phyloP scores from a whole-genome alignment of 768 basidiomycete genomes.

The Mycena indigotica region DNA sequence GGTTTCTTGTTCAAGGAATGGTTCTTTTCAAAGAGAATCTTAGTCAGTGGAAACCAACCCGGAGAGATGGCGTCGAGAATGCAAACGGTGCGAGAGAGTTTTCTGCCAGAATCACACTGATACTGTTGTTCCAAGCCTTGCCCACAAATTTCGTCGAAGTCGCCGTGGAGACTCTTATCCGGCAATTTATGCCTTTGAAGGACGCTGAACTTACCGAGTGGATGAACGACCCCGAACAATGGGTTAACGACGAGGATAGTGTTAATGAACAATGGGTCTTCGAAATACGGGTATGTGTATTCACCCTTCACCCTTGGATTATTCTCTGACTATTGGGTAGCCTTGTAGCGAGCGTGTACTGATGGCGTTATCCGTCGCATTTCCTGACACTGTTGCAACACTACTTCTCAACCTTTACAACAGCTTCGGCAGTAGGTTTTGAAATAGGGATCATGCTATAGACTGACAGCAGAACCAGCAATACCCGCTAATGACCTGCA shows the following conservation, averaged over 20 bases:
- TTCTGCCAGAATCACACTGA: background rate
- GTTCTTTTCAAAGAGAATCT: slow-evolving; percentile 84
- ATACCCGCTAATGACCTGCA: slow-evolving; percentile 56
- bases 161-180: slow-evolving; percentile 75
- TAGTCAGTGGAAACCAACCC: slow-evolving; percentile 70
- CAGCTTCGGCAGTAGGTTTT: slow-evolving; percentile 55
- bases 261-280: slow-evolving; percentile 93
- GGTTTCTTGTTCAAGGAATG: slow-evolving; percentile 82
- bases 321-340: slow-evolving; percentile 40
- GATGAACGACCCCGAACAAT: slow-evolving; percentile 91
- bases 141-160: slow-evolving; percentile 72
- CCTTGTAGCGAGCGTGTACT: slow-evolving; percentile 93
- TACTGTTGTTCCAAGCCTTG: slow-evolving; percentile 45
- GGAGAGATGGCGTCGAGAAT: slow-evolving; percentile 62
- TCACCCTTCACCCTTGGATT: background rate
- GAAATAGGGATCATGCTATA: slow-evolving; percentile 1
- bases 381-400: slow-evolving; percentile 67
- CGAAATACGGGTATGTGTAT: slow-evolving; percentile 73
- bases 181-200: slow-evolving; percentile 83
- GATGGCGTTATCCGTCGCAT: slow-evolving; percentile 74
- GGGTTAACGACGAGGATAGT: slow-evolving; percentile 87
- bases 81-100: slow-evolving; percentile 49
- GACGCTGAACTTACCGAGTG: slow-evolving; percentile 80
- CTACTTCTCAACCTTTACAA: slow-evolving; percentile 62
- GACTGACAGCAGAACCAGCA: slow-evolving; percentile 28